A percentile compares a stretch with the other conserved stretches of the same genome.
Evolutionary conservation across 495 filamentous ascomycete species (phyloP).

Genomic region (Penicillium pancosmium): DNA sequence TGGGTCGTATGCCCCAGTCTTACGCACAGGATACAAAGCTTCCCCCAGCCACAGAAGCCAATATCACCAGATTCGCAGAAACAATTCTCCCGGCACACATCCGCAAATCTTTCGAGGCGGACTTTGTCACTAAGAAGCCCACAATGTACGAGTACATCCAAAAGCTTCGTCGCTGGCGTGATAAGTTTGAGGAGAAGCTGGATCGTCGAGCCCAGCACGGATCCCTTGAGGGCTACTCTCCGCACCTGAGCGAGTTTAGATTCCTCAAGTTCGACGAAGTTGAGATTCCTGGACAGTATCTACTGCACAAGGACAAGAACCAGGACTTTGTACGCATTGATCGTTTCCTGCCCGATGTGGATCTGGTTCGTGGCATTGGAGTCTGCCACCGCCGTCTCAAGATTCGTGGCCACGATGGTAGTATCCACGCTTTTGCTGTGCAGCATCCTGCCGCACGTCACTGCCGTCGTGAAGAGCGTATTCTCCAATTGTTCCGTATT

Average conservation of each 20-base stretch:
- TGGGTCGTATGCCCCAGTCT: slow-evolving; percentile 79
- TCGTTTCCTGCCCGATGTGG: slow-evolving; percentile 90
- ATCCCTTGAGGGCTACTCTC: slow-evolving; percentile 77
- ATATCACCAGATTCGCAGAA: slow-evolving; percentile 95
- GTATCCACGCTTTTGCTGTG: slow-evolving; percentile 89
- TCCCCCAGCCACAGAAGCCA: slow-evolving; percentile 85
- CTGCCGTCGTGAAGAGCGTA: slow-evolving; percentile 90
- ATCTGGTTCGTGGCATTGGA: slow-evolving; percentile 84
- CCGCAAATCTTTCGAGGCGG: slow-evolving; percentile 88
- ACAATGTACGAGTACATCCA: slow-evolving; percentile 98
- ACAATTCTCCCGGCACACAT: slow-evolving; percentile 93
- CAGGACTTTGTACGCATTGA: slow-evolving; percentile 97
- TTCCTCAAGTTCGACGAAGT: slow-evolving; percentile 99
- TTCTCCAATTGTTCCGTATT: slow-evolving; percentile 95
- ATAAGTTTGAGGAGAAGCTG: slow-evolving; percentile 97
- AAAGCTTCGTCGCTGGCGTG: slow-evolving; percentile 92
- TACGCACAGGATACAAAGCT: slow-evolving; percentile 92
- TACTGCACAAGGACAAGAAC: slow-evolving; percentile 97
- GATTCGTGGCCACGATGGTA: slow-evolving; percentile 97
- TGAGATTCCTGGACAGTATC: slow-evolving; percentile 95
- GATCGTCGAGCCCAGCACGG: slow-evolving; percentile 77
- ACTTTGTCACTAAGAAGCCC: slow-evolving; percentile 91
- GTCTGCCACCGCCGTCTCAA: slow-evolving; percentile 89
- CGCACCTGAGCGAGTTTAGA: slow-evolving; percentile 91
- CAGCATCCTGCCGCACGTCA: slow-evolving; percentile 92